Percentiles rank a stretch among this genome's conserved stretches.
phyloP scores from a whole-genome alignment of 768 basidiomycete genomes.

The Dentipellis fragilis region DNA sequence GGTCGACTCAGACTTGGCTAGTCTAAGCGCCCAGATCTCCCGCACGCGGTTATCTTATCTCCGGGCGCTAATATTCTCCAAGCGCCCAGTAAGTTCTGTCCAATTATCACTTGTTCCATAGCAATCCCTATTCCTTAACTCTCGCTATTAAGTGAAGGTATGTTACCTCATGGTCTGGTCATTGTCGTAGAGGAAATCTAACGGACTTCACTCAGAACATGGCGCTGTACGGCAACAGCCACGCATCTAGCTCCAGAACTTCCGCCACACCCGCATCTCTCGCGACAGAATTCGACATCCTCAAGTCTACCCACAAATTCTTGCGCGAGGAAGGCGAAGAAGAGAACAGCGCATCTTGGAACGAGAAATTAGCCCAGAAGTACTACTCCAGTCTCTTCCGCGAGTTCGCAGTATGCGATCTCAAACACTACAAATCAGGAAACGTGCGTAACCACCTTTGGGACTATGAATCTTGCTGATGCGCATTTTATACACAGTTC shows the following conservation, averaged over 20 bases:
- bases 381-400: conserved; percentile 85
- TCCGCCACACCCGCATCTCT: not conserved
- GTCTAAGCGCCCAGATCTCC: too few relatives aligned
- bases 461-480: not conserved
- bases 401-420: conserved; percentile 85
- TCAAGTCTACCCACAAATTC: conserved; percentile 64
- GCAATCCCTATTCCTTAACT: too few relatives aligned
- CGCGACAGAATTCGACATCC: conserved; percentile 60
- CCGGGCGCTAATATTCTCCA: too few relatives aligned
- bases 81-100: too few relatives aligned
- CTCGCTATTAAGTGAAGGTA: too few relatives aligned
- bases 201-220: not conserved
- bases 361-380: conserved; percentile 78
- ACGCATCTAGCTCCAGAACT: not conserved
- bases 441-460: conserved; percentile 42
- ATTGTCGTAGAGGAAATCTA: too few relatives aligned
- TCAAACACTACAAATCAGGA: conserved; percentile 93
- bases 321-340: conserved; percentile 41
- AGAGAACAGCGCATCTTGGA: conserved; percentile 42
- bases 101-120: too few relatives aligned
- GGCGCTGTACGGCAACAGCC: not conserved
- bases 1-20: not conserved
- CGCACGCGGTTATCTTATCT: too few relatives aligned
- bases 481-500: conserved; percentile 37
- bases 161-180: too few relatives aligned